Base-by-base conservation (phyloP, 2,329 filamentous ascomycete genomes). In the Cylindrodendrum hubeiense region DNA sequence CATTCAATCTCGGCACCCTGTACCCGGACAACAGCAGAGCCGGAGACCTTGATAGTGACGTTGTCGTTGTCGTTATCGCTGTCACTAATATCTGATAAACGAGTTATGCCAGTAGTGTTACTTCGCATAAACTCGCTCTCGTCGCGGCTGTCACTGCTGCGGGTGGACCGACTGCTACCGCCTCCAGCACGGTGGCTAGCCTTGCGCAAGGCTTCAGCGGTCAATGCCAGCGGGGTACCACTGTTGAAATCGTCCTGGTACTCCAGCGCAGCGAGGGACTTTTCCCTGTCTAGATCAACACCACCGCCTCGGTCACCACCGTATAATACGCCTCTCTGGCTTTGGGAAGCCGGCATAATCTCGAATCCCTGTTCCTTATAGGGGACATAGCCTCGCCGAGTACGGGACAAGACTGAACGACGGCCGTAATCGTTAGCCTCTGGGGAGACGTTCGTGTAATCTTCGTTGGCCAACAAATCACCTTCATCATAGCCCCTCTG, bases 121-220 rank as follows among this genome's bases (percentile, higher is more conserved):
- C 88, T 90, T 67, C 86, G 86, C 68, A 84, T 85, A 76, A 86
- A 89, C 60, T 90, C 89, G 77, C 88, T 90, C 62, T 90, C 88
- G 70, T 90, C 89, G 46, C 83, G 87, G 74, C 89, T 90, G 22
- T 77, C 84, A 67, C 84, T 89, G 81, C 85, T 90, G 67, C 84
- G 84, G 56, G 84, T 90, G 41, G 85, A 89, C 24, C 84, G 84
- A 73, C 85, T 88, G 79, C 84, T 88, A 22, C 80, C 78, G 8
- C 80, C 83, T 63, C 80, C 83, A 67, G 79, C 83, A 57, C 74
- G 77, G 72, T 81, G 84, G 67, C 78, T 82, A 28, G 82, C 85
- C 74, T 82, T 86, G 68, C 82, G 84, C 26, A 91, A 80, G 13
- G 81, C 79, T 61, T 89, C 88, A 2, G 84, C 85, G 4, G 89